Percentiles rank a stretch among this genome's conserved stretches.
Evolutionary conservation across 2,329 filamentous ascomycete species (phyloP).

Genomic region (Gremmenia infestans): DNA sequence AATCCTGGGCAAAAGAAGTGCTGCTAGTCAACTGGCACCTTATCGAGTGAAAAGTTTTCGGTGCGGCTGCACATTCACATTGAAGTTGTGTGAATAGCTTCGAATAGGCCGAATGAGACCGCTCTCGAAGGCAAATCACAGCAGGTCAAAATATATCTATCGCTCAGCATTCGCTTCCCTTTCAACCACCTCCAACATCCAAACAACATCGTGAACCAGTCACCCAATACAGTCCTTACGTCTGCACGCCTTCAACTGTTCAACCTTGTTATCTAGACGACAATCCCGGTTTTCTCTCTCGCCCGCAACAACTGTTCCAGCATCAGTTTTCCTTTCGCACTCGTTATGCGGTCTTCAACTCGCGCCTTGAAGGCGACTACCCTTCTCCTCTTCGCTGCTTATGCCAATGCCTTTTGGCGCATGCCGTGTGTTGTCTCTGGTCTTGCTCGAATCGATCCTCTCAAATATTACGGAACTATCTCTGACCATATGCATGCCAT

Average conservation of each 20-base stretch:
- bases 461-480: conserved; percentile 57
- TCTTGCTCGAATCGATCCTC: conserved; percentile 70
- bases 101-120: no score
- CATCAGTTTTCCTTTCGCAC: neutral
- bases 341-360: conserved; percentile 3
- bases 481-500: conserved; percentile 69
- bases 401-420: conserved; percentile 73
- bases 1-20: neutral
- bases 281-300: neutral
- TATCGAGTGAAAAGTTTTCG: no score
- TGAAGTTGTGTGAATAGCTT: no score
- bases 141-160: no score
- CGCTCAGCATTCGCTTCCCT: neutral
- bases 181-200: neutral
- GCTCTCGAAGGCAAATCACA: no score
- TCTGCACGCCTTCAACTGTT: neutral
- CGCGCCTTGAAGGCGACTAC: conserved; percentile 4
- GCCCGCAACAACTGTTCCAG: neutral
- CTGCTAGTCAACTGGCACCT: no score
- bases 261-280: neutral
- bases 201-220: neutral
- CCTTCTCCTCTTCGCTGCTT: neutral
- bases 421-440: conserved; percentile 74
- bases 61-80: no score
- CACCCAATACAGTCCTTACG: neutral